Percentiles rank a stretch among this genome's conserved stretches.
Evolutionary conservation across 805 yeast species (phyloP).

Genomic region (Candida morakotiae): DNA sequence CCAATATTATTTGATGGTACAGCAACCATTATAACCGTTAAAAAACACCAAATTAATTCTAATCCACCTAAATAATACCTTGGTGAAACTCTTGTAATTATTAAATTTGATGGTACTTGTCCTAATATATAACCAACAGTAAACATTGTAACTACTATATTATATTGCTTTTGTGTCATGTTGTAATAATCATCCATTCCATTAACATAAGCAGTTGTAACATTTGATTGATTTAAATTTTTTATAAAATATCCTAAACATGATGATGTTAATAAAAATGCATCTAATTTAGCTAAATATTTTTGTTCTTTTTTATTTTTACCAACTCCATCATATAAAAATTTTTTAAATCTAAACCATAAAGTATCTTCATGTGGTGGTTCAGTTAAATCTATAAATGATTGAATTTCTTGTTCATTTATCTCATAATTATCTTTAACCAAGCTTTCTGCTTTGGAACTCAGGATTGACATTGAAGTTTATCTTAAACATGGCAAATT

Average conservation of each 20-base stretch:
- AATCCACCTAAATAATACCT: conserved; percentile 33
- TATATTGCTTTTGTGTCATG: conserved; percentile 41
- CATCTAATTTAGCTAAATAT: conserved; percentile 31
- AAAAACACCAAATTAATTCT: conserved; percentile 28
- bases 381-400: conserved; percentile 1
- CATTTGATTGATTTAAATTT: conserved; percentile 38
- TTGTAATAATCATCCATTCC: conserved; percentile 43
- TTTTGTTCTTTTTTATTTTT: conserved; percentile 33
- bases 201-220: conserved; percentile 44
- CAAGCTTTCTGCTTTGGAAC: conserved; percentile 15
- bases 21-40: conserved; percentile 24
- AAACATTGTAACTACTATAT: conserved; percentile 41
- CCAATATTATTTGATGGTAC: conserved; percentile 15
- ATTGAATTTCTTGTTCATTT: background rate
- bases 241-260: conserved; percentile 50
- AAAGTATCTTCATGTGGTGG: conserved; percentile 5
- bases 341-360: conserved; percentile 19
- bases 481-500: too few species aligned
- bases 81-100: conserved; percentile 32
- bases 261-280: conserved; percentile 51
- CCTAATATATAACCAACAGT: conserved; percentile 51
- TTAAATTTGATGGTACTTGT: conserved; percentile 44
- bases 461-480: too few species aligned
- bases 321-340: conserved; percentile 36
- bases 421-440: conserved; percentile 19